Evolutionary conservation across 768 basidiomycete genomes (phyloP).

Genomic region (Lactifluus piperatus): DNA sequence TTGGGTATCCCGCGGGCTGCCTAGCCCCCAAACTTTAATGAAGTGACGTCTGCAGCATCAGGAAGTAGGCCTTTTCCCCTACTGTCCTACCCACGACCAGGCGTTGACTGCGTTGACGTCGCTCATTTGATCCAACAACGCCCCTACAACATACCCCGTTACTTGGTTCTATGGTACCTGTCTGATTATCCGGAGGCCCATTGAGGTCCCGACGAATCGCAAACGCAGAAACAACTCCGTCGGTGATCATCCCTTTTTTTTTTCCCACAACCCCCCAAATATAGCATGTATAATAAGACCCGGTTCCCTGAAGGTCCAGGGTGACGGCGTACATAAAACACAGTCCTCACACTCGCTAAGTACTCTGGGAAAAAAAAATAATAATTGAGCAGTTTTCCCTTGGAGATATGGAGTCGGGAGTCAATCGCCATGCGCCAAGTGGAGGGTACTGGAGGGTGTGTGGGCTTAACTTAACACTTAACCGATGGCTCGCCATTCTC

Average conservation of each 20-base stretch:
- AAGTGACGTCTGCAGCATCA: not conserved
- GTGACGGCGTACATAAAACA: not conserved
- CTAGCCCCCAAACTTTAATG: not conserved
- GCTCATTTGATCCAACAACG: conserved; percentile 1
- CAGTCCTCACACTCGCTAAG: too few species aligned
- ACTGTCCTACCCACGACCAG: not conserved
- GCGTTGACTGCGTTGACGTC: not conserved
- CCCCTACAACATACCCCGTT: not conserved
- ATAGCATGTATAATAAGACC: not conserved
- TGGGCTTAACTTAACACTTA: not conserved
- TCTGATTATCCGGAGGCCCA: not conserved
- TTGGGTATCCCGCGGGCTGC: not conserved
- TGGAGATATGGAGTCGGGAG: not conserved
- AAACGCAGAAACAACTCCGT: not conserved
- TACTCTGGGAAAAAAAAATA: not conserved
- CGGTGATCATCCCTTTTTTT: not conserved
- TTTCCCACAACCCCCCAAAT: not conserved
- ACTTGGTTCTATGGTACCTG: not conserved
- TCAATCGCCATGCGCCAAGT: not conserved
- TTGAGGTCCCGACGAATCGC: not conserved
- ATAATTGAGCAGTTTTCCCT: too few species aligned
- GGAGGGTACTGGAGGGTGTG: too few species aligned
- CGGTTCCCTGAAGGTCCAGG: too few species aligned
- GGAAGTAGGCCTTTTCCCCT: not conserved
- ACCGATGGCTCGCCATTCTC: not conserved